phyloP scores from a whole-genome alignment of 78 protist species.

The Dictyostelium capitatum region DNA sequence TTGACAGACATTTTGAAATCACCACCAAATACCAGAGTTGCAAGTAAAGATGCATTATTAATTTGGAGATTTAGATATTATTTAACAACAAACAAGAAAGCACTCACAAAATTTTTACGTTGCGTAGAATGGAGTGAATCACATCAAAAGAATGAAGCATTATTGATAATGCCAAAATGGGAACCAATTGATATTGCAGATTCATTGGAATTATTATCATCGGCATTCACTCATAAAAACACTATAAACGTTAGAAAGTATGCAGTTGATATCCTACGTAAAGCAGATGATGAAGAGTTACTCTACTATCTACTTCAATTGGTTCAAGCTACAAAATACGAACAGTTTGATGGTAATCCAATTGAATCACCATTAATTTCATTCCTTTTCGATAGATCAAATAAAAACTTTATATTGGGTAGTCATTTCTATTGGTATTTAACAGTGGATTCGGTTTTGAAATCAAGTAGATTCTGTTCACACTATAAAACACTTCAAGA shows the following conservation, averaged over 20 bases:
- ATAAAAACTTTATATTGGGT: constrained; percentile 52
- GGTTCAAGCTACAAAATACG: constrained; percentile 96
- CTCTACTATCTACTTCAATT: constrained; percentile 93
- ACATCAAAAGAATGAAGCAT: constrained; percentile 86
- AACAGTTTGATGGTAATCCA: constrained; percentile 2
- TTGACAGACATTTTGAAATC: constrained; percentile 37
- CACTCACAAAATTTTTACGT: constrained; percentile 92
- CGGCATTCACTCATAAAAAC: constrained; percentile 48
- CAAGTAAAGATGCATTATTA: constrained; percentile 36
- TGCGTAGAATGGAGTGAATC: constrained; percentile 95
- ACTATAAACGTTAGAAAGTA: constrained; percentile 86
- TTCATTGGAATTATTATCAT: constrained; percentile 93
- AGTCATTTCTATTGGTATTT: constrained; percentile 83
- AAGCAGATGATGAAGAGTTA: constrained; percentile 85
- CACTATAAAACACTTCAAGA: constrained; percentile 47
- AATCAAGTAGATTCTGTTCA: constrained; percentile 21
- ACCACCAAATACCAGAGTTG: constrained; percentile 64
- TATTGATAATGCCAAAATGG: constrained; percentile 61
- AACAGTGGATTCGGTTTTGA: constrained; percentile 46
- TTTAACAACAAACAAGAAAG: constrained; percentile 88
- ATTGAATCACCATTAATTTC: constrained; percentile 51
- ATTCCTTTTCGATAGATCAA: constrained; percentile 73
- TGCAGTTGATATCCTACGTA: constrained; percentile 89
- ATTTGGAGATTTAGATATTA: constrained; percentile 90
- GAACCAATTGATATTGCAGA: constrained; percentile 79